phyloP scores from a whole-genome alignment of 345 rosid species.

The Tarenaya hassleriana region DNA sequence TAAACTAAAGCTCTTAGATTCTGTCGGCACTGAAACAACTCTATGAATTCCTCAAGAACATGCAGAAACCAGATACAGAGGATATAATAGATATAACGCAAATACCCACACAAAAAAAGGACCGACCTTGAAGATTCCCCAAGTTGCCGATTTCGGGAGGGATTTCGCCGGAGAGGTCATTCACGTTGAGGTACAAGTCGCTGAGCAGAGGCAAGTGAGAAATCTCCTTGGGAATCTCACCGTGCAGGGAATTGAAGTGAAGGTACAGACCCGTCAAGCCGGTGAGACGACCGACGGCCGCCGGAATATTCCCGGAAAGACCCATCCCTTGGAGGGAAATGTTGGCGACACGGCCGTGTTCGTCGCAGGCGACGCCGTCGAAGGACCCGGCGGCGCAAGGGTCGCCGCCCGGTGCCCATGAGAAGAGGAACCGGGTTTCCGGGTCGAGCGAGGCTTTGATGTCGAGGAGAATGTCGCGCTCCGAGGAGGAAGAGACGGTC shows the following conservation, averaged over 20 bases:
- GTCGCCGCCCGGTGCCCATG: conserved; percentile 54
- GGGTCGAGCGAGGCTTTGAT: conserved; percentile 86
- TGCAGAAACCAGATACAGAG: neutral
- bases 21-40: no score
- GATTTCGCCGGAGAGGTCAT: conserved; percentile 70
- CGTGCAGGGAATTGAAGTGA: conserved; percentile 76
- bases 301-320: conserved; percentile 65
- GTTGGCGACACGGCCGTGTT: conserved; percentile 56
- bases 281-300: conserved; percentile 59
- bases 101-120: neutral
- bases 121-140: conserved; percentile 76
- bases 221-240: conserved; percentile 73
- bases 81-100: neutral
- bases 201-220: conserved; percentile 46
- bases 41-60: neutral
- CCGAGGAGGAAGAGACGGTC: conserved; percentile 42
- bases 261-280: conserved; percentile 86
- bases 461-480: conserved; percentile 58
- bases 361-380: conserved; percentile 85
- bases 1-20: no score
- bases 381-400: conserved; percentile 58
- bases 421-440: conserved; percentile 48
- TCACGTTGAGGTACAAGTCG: conserved; percentile 84
- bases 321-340: conserved; percentile 93
- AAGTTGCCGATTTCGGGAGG: conserved; percentile 67